A percentile compares a stretch with the other conserved stretches of the same genome.
Conservation (phyloP, 148 eudicot genomes). For the Fagopyrum tataricum region DNA sequence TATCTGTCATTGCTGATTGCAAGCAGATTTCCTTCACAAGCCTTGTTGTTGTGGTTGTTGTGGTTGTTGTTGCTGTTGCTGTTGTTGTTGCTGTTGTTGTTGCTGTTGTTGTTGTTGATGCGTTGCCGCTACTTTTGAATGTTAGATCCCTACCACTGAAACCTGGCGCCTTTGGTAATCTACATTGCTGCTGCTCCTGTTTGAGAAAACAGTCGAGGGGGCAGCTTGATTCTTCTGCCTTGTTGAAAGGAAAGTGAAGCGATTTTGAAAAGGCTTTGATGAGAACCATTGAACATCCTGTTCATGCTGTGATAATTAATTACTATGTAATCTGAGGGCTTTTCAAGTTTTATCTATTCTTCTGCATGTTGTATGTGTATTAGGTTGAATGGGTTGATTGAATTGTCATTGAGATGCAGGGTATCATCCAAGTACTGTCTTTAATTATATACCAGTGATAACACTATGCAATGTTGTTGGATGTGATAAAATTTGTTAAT, state of each 20-base stretch:
- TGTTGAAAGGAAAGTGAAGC: background rate
- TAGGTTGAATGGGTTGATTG: background rate
- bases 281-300: conserved; percentile 1
- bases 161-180: background rate
- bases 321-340: conserved; percentile 2
- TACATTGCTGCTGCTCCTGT: conserved; percentile 4
- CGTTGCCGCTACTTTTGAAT: too few relatives aligned
- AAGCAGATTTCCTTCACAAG: background rate
- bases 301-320: background rate
- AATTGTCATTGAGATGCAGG: background rate
- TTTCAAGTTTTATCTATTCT: background rate
- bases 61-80: background rate
- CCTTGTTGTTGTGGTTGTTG: background rate
- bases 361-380: background rate
- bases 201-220: conserved; percentile 11
- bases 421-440: background rate
- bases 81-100: background rate
- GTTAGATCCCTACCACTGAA: background rate
- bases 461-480: background rate
- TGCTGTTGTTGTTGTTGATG: background rate
- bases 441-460: too few relatives aligned
- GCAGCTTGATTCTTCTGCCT: conserved; percentile 2
- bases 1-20: background rate
- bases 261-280: background rate
- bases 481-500: background rate